These are phyloP conservation scores for Pichia sp. DNA, from an alignment of 1,139 yeast genomes.

Conservation along the genomic window DNA sequence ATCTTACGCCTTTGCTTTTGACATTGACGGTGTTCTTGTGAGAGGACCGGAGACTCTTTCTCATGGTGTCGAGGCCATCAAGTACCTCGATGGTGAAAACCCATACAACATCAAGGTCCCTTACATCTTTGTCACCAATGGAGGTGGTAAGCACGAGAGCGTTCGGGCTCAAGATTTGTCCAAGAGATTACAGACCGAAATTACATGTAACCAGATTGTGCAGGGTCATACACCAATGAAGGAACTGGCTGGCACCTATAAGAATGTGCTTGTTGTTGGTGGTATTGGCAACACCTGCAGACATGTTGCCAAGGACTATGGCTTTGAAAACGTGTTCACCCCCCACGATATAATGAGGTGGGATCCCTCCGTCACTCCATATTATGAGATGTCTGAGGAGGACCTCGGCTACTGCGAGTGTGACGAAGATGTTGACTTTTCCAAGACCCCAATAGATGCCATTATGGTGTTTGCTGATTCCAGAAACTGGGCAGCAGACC, in stretches of 20 bases:
- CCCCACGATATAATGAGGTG: conserved; percentile 77
- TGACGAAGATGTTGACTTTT: conserved; percentile 59
- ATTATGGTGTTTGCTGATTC: conserved; percentile 78
- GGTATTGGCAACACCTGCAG: conserved; percentile 82
- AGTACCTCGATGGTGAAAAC: conserved; percentile 69
- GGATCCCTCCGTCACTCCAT: conserved; percentile 83
- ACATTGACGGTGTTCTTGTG: conserved; percentile 79
- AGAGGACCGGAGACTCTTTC: conserved; percentile 79
- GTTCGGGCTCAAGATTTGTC: conserved; percentile 67
- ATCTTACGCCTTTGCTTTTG: conserved; percentile 81
- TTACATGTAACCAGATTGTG: conserved; percentile 72
- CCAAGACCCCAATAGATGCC: conserved; percentile 60
- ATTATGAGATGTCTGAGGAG: conserved; percentile 69
- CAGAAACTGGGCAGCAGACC: conserved; percentile 87
- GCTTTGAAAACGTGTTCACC: conserved; percentile 69
- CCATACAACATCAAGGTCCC: conserved; percentile 79
- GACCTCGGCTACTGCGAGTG: conserved; percentile 47
- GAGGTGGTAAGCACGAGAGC: conserved; percentile 80
- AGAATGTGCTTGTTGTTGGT: conserved; percentile 77
- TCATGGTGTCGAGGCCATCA: conserved; percentile 66
- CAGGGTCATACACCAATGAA: conserved; percentile 91
- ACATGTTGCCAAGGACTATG: conserved; percentile 71
- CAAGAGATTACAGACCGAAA: conserved; percentile 52
- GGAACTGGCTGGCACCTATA: conserved; percentile 60
- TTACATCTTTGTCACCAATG: conserved; percentile 80